Base-by-base conservation (phyloP, 2,329 filamentous ascomycete genomes). In the Cryphonectria radicalis region DNA sequence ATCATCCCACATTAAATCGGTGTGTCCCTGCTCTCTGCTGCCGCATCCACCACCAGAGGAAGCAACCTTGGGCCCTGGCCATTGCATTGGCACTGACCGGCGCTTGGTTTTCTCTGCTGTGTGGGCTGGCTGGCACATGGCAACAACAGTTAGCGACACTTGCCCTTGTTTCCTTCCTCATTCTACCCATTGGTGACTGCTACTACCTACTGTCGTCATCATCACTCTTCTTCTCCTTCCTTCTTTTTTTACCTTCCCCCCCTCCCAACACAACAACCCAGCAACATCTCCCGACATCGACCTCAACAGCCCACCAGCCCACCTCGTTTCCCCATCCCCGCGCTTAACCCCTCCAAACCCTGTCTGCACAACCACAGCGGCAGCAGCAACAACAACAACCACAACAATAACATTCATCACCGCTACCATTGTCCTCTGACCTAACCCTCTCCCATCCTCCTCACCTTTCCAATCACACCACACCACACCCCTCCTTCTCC, bases 41-140 rank as follows among this genome's bases (percentile, higher is more conserved):
- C 59, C 17, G 25, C 19, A 35, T n/a, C 32, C 32, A 62, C 32
- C 32, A 62, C 35, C 59, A 62, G 59, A 62, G 46, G 46, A 50
- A 8, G 46, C 22, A 50, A 50, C 19, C 46, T 6, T 50, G 19
- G 22, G 46, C 19, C 32, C 32, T 40, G 32, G 59, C 32, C 59
- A 35, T 62, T 35, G 32, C 59, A 40, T 62, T 62, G 59, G 59
- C 59, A 62, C 59, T 25, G 19, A 62, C 59, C 13, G 19, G 32
- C 35, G 22, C 32, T 25, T 32, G 32, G 32, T 62, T n/a, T 50
- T 50, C 22, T 50, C 46, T 50, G 19, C 19, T 50, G 22, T 50
- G 43, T 22, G 43, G 19, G 43, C 43, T 46, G 46, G 46, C 46
- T 10, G 46, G 46, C 46, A 50, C 46, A 50, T 50, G 46, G 46